phyloP scores from a whole-genome alignment of 352 stramenopile genomes.

The Pythium myriotylum region DNA sequence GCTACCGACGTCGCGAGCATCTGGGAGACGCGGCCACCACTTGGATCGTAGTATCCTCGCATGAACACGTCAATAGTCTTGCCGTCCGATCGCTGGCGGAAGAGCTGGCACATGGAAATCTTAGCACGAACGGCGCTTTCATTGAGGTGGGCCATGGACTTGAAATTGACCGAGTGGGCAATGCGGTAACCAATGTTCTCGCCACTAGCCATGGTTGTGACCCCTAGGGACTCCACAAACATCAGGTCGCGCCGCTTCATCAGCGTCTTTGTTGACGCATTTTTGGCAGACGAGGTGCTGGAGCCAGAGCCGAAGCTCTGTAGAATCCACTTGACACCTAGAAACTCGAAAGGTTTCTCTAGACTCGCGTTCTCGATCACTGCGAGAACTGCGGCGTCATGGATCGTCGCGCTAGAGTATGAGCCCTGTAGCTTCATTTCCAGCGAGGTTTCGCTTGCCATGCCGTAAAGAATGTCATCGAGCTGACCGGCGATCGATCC shows the following conservation, averaged over 20 bases:
- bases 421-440: constrained; percentile 66
- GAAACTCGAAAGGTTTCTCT: constrained; percentile 55
- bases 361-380: constrained; percentile 39
- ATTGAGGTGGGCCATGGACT: constrained; percentile 46
- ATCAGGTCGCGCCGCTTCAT: constrained; percentile 55
- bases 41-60: constrained; percentile 56
- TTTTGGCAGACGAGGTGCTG: constrained; percentile 16
- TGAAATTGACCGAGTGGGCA: constrained; percentile 65
- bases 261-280: constrained; percentile 27
- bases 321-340: constrained; percentile 60
- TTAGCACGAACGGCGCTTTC: constrained; percentile 50
- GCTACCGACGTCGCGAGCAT: constrained; percentile 52
- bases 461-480: constrained; percentile 65
- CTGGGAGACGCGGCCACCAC: constrained; percentile 36
- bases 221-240: constrained; percentile 56
- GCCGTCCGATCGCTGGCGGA: constrained; percentile 38
- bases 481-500: constrained; percentile 50
- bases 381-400: constrained; percentile 48
- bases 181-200: constrained; percentile 60
- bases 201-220: constrained; percentile 35
- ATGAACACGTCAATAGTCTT: constrained; percentile 55
- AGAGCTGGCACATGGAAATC: constrained; percentile 49
- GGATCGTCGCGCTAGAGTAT: constrained; percentile 40
- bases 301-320: constrained; percentile 34
- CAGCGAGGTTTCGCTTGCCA: constrained; percentile 48